These are phyloP conservation scores for Pancytospora philotis DNA, from an alignment of 371 early-diverging fungal species.

Conservation along the genomic window DNA sequence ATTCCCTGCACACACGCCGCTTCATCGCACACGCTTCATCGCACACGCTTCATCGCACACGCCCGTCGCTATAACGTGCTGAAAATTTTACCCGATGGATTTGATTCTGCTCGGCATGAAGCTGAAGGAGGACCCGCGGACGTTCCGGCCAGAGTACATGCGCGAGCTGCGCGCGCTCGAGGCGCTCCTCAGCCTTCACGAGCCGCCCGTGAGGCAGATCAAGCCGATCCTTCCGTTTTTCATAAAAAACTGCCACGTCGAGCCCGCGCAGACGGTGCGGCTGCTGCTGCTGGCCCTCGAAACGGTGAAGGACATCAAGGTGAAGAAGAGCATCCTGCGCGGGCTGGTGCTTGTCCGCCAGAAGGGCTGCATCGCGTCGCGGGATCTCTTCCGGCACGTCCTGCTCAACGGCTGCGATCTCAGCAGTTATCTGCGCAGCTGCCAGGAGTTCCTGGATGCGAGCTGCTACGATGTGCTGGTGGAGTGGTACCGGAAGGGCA, in stretches of 20 bases:
- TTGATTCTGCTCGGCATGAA: slow-evolving; percentile 1
- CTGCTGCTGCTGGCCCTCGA: background rate
- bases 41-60: too few species aligned
- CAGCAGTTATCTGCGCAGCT: background rate
- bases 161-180: background rate
- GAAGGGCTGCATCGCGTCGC: slow-evolving; percentile 1
- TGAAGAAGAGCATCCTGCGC: background rate
- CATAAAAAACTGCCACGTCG: slow-evolving; percentile 1
- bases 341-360: slow-evolving; percentile 7
- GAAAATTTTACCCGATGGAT: too few species aligned
- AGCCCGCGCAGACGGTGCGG: background rate
- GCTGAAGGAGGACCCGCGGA: slow-evolving; percentile 12
- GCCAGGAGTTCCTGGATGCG: slow-evolving; percentile 10
- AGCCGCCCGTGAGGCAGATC: slow-evolving; percentile 1
- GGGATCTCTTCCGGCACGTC: background rate
- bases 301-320: background rate
- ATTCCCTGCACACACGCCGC: too few species aligned
- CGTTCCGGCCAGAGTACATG: slow-evolving; percentile 9
- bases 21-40: too few species aligned
- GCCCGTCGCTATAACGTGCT: too few species aligned
- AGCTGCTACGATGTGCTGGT: slow-evolving; percentile 11
- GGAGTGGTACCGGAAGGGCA: slow-evolving; percentile 36
- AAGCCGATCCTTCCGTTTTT: slow-evolving; percentile 12
- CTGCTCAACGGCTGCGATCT: slow-evolving; percentile 5
- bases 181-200: slow-evolving; percentile 9